A percentile compares a stretch with the other conserved stretches of the same genome.
These are phyloP conservation scores for Trametes hirsuta DNA, from an alignment of 1,284 basidiomycete genomes.

Conservation along the genomic window DNA sequence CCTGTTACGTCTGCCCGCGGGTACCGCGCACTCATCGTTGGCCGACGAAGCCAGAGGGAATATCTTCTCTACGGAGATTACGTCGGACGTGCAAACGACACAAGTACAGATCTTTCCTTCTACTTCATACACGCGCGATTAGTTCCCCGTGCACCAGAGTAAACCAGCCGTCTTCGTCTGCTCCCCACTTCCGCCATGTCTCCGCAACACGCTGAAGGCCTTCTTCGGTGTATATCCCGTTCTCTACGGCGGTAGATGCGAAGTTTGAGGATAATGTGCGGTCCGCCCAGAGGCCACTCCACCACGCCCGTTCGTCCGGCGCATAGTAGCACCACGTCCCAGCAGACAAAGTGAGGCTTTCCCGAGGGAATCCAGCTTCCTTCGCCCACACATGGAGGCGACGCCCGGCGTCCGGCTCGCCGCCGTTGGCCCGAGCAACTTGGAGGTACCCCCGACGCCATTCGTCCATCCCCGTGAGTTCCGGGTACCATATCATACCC, in stretches of 20 bases:
- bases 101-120: not conserved
- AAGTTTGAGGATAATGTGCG: slow-evolving; percentile 37
- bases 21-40: too few species aligned
- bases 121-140: slow-evolving; percentile 11
- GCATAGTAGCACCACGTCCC: slow-evolving; percentile 41
- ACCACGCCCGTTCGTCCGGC: slow-evolving; percentile 40
- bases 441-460: slow-evolving; percentile 31
- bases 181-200: slow-evolving; percentile 37
- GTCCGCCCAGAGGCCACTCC: slow-evolving; percentile 40
- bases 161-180: slow-evolving; percentile 40
- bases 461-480: slow-evolving; percentile 30
- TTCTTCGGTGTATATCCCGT: slow-evolving; percentile 32
- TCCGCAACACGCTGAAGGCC: slow-evolving; percentile 31
- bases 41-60: too few species aligned
- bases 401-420: slow-evolving; percentile 36
- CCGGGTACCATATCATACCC: slow-evolving; percentile 37
- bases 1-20: too few species aligned
- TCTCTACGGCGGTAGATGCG: slow-evolving; percentile 32
- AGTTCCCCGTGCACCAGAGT: slow-evolving; percentile 40
- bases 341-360: slow-evolving; percentile 30
- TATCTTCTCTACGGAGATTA: too few species aligned
- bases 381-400: slow-evolving; percentile 35
- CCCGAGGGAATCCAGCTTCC: slow-evolving; percentile 34
- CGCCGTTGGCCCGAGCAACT: slow-evolving; percentile 34
- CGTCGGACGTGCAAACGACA: too few species aligned